Evolutionary conservation across 768 basidiomycete genomes (phyloP).

Genomic region (Candolleomyces eurysporus): DNA sequence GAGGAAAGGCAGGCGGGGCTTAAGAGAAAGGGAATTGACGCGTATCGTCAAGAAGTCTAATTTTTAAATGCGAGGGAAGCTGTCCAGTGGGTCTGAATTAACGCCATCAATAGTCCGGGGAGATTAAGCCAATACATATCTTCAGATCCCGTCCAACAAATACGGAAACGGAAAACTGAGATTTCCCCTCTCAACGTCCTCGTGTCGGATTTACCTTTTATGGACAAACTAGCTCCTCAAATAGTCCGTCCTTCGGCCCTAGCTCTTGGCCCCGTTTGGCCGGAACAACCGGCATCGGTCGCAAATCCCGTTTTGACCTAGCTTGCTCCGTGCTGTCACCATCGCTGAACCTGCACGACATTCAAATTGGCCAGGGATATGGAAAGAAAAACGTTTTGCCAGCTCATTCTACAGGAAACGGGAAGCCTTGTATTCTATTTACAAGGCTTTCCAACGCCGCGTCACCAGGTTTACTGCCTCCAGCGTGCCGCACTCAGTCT

Average conservation of each 20-base stretch:
- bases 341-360: neutral
- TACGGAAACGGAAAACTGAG: conserved; percentile 7
- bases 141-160: conserved; percentile 8
- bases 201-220: conserved; percentile 7
- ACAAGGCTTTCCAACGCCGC: too few relatives aligned
- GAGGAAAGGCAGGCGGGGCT: conserved; percentile 9
- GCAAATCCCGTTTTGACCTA: neutral
- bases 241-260: neutral
- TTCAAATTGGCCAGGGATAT: neutral
- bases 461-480: too few relatives aligned
- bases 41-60: conserved; percentile 11
- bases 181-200: conserved; percentile 6
- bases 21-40: conserved; percentile 12
- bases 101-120: conserved; percentile 8
- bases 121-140: conserved; percentile 8
- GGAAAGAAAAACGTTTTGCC: too few relatives aligned
- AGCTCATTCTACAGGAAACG: too few relatives aligned
- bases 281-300: conserved; percentile 7
- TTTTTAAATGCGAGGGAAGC: conserved; percentile 10
- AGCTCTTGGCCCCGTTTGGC: neutral
- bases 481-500: too few relatives aligned
- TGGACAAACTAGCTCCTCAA: conserved; percentile 10
- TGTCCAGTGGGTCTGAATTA: conserved; percentile 6
- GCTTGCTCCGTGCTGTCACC: neutral
- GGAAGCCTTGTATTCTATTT: too few relatives aligned